These are phyloP conservation scores for Excoecaria cochinchinensis DNA, from an alignment of 345 rosid species.

Conservation along the genomic window DNA sequence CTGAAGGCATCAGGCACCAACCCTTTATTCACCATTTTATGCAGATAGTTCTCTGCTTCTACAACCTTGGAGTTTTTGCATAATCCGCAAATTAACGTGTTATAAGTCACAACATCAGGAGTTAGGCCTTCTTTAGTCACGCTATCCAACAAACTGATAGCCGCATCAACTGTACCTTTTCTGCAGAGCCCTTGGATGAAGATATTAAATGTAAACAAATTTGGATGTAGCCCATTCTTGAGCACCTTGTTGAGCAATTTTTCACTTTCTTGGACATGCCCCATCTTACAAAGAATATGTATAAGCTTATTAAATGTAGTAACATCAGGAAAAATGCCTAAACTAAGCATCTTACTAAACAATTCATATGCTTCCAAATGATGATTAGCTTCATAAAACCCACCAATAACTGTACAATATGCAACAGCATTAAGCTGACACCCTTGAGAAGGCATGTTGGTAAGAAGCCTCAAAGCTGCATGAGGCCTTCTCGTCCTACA, in stretches of 20 bases:
- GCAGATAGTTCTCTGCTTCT: conserved; percentile 73
- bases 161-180: conserved; percentile 55
- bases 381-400: conserved; percentile 60
- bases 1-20: conserved; percentile 73
- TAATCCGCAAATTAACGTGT: conserved; percentile 74
- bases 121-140: conserved; percentile 48
- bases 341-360: conserved; percentile 72
- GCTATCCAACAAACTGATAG: conserved; percentile 59
- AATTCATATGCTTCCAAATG: conserved; percentile 59
- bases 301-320: conserved; percentile 79
- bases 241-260: conserved; percentile 65
- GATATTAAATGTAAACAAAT: conserved; percentile 78
- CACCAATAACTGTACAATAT: conserved; percentile 71
- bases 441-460: conserved; percentile 72
- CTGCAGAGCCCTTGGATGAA: conserved; percentile 81
- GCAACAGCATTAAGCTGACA: conserved; percentile 72
- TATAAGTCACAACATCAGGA: conserved; percentile 81
- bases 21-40: conserved; percentile 81
- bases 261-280: conserved; percentile 67
- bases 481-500: conserved; percentile 73
- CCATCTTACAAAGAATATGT: conserved; percentile 73
- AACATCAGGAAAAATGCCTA: conserved; percentile 50
- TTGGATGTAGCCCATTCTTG: conserved; percentile 70
- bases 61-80: conserved; percentile 58
- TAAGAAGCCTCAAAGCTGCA: conserved; percentile 80